Base-by-base conservation (phyloP, 176 grass and related monocot genomes). In the Aegilops longissima region DNA sequence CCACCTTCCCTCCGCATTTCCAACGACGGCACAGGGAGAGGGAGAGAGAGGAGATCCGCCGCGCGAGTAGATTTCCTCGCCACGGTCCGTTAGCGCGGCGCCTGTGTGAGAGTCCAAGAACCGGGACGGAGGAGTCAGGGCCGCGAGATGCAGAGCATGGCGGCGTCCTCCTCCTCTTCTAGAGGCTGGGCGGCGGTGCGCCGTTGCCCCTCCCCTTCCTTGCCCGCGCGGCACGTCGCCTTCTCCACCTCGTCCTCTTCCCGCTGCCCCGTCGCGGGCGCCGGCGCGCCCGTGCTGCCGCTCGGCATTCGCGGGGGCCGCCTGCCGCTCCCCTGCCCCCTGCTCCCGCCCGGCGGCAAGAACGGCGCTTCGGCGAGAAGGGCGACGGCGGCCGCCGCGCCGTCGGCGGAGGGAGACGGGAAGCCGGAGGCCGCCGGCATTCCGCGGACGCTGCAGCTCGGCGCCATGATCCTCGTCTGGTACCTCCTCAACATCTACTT, bases 401-500 rank as follows among this genome's bases (percentile, higher is more conserved):
- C 61, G 25, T n/a, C 82, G 7, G 49, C 30, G 11, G 69, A 76
- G 29, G 82, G n/a, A 6, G 30, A 17, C 29, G 70, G 18, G 4
- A 52, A 71, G 39, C 30, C 30, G 16, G 61, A 80, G 58, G 11
- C 35, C 29, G 68, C 8, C 23, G 82, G 23, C 90, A 88, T 91
- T 88, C 18, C 86, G 23, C 77, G 77, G 82, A 85, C 59, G 12
- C 16, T 95, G 45, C 80, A 69, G 80, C 81, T 95, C 68, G 90
- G 88, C 12, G 20, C 79, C 23, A 93, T 93, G 90, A 88, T 95
- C 79, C 81, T 92, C 69, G 87, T 88, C 74, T 95, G 93, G 93
- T 92, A 90, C 76, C 61, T 88, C 34, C 89, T 95, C 88, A 95
- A 95, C 90, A 93, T 95, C 70, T 95, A 88, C 85, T 95, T 95